Evolutionary conservation across 2,329 filamentous ascomycete genomes (phyloP).

Genomic region (Verruconis gallopava): DNA sequence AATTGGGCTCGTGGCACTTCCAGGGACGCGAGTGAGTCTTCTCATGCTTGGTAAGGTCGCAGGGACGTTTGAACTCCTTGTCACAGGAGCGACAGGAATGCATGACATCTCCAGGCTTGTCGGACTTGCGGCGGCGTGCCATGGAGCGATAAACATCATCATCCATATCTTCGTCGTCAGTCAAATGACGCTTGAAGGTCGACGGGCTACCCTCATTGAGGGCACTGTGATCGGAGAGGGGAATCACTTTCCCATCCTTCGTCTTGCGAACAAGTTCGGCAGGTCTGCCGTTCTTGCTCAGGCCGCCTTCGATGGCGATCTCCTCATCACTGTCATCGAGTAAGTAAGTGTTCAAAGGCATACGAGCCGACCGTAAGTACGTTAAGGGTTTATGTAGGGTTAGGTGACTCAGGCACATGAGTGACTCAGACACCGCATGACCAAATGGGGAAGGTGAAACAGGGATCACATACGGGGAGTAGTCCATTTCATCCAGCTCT

Average conservation of each 20-base stretch:
- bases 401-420: conserved; percentile 8
- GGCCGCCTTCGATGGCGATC: conserved; percentile 67
- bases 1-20: conserved; percentile 73
- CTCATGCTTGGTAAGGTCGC: conserved; percentile 93
- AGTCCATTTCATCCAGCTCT: conserved; percentile 37
- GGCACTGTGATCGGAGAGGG: conserved; percentile 51
- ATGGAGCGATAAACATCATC: conserved; percentile 81
- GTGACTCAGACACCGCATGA: conserved; percentile 3
- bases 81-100: conserved; percentile 73
- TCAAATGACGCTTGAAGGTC: conserved; percentile 38
- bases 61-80: conserved; percentile 93
- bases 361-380: background rate
- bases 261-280: conserved; percentile 68
- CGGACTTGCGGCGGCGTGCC: conserved; percentile 91
- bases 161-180: conserved; percentile 55
- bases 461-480: conserved; percentile 30
- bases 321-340: conserved; percentile 46
- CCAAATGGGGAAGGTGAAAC: conserved; percentile 5
- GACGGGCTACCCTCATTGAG: conserved; percentile 34
- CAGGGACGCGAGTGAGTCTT: conserved; percentile 94
- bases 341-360: conserved; percentile 5
- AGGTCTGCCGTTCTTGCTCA: conserved; percentile 68
- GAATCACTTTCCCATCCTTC: conserved; percentile 69
- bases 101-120: conserved; percentile 69
- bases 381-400: background rate